A percentile compares a stretch with the other conserved stretches of the same genome.
Evolutionary conservation across 2,329 filamentous ascomycete species (phyloP).

Genomic region (Microcyclospora tardicrescens): DNA sequence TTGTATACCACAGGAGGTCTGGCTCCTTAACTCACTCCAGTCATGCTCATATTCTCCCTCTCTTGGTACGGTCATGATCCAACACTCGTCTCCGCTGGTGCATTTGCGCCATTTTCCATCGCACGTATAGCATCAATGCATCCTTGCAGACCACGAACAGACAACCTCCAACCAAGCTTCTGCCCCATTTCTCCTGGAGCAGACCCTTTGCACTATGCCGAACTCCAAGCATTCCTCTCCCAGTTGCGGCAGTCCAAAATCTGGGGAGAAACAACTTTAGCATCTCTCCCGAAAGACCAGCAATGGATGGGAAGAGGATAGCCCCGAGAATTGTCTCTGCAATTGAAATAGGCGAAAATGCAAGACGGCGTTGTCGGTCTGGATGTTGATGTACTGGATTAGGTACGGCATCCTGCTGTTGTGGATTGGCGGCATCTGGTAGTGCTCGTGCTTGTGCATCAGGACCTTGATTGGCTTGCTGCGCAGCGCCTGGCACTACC

Average conservation of each 20-base stretch:
- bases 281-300: slow-evolving; percentile 63
- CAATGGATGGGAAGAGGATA: slow-evolving; percentile 70
- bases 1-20: too few species aligned
- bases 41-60: not conserved
- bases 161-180: slow-evolving; percentile 78
- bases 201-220: slow-evolving; percentile 28
- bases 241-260: slow-evolving; percentile 44
- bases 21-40: too few species aligned
- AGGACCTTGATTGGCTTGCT: slow-evolving; percentile 15
- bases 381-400: slow-evolving; percentile 6
- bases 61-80: slow-evolving; percentile 24
- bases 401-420: slow-evolving; percentile 4
- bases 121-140: slow-evolving; percentile 46
- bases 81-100: slow-evolving; percentile 33
- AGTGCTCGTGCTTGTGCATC: slow-evolving; percentile 3
- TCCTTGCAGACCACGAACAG: slow-evolving; percentile 76
- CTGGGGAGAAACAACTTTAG: slow-evolving; percentile 56
- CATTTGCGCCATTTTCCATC: slow-evolving; percentile 38
- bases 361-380: slow-evolving; percentile 28
- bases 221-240: too few species aligned
- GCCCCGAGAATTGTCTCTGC: slow-evolving; percentile 52
- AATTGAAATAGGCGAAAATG: slow-evolving; percentile 41
- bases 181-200: slow-evolving; percentile 73
- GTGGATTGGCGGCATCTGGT: slow-evolving; percentile 6
- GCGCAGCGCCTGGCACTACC: slow-evolving; percentile 9